These are phyloP conservation scores for Adiantum capillusveneris DNA, from an alignment of 75 land plant species.

Conservation along the genomic window DNA sequence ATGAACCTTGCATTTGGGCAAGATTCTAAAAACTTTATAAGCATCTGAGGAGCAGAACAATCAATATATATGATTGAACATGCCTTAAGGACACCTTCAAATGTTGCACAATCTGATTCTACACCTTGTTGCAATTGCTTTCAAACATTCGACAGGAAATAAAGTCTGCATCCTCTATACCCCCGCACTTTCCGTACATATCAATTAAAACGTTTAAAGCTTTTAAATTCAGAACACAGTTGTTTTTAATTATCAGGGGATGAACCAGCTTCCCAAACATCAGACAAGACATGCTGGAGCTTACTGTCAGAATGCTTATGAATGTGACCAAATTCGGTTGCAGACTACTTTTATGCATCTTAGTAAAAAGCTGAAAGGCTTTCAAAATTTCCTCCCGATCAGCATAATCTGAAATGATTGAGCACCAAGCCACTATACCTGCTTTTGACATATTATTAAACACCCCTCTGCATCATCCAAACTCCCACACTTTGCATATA, in stretches of 20 bases:
- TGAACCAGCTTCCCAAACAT: slow-evolving; percentile 12
- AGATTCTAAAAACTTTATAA: background rate
- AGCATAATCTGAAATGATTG: slow-evolving; percentile 22
- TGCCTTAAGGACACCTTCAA: slow-evolving; percentile 1
- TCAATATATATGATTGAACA: background rate
- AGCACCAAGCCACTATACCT: slow-evolving; percentile 25
- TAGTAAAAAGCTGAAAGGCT: slow-evolving; percentile 13
- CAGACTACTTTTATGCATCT: slow-evolving; percentile 5
- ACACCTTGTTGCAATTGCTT: slow-evolving; percentile 2
- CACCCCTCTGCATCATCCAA: slow-evolving; percentile 10
- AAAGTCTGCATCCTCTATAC: slow-evolving; percentile 9
- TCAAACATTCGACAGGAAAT: background rate
- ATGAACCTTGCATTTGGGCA: slow-evolving; percentile 11
- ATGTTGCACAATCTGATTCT: slow-evolving; percentile 1
- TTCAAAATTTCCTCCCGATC: background rate
- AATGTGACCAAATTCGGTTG: slow-evolving; percentile 15
- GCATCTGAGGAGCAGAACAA: background rate
- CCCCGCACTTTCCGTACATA: slow-evolving; percentile 17
- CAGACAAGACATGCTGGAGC: slow-evolving; percentile 5
- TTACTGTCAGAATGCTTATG: slow-evolving; percentile 19
- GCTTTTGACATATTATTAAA: slow-evolving; percentile 18
- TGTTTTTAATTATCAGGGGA: background rate
- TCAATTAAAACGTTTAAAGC: slow-evolving; percentile 17
- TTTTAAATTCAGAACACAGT: slow-evolving; percentile 19
- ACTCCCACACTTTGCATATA: slow-evolving; percentile 18